Conservation (phyloP, 352 stramenopile species). For the Lagenidium giganteum region DNA sequence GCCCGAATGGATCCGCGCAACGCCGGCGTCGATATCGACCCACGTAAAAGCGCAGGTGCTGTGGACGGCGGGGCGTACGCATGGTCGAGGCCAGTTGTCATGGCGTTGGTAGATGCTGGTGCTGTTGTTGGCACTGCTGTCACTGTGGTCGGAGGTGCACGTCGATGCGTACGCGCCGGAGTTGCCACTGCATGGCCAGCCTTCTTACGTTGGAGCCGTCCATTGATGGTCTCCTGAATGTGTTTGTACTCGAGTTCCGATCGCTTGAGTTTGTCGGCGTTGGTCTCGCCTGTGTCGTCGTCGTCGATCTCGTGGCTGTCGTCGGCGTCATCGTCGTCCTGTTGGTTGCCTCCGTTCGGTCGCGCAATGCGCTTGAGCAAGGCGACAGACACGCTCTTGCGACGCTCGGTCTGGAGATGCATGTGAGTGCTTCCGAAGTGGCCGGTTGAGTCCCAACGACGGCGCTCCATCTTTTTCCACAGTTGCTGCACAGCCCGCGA, state of each 20-base stretch:
- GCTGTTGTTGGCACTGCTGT: no score
- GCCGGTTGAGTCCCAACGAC: constrained; percentile 40
- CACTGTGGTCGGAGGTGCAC: no score
- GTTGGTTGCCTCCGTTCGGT: constrained; percentile 10
- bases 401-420: no score
- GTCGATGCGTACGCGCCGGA: background rate
- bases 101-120: no score
- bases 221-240: constrained; percentile 19
- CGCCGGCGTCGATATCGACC: no score
- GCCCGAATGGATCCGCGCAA: no score
- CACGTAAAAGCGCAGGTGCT: no score
- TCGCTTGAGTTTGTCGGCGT: constrained; percentile 12
- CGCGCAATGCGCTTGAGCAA: constrained; percentile 23
- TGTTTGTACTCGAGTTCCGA: constrained; percentile 13
- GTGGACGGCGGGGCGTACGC: no score
- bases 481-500: constrained; percentile 20
- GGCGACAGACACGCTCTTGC: constrained; percentile 6
- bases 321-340: constrained; percentile 2
- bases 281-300: constrained; percentile 3
- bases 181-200: background rate
- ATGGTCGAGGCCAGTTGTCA: no score
- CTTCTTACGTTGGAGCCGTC: constrained; percentile 4
- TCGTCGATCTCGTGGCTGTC: background rate
- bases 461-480: constrained; percentile 18
- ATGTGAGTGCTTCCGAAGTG: constrained; percentile 22